Percentiles rank a stretch among this genome's conserved stretches.
Conservation (phyloP, 306 rosid species). For the Rosa multiflora region DNA sequence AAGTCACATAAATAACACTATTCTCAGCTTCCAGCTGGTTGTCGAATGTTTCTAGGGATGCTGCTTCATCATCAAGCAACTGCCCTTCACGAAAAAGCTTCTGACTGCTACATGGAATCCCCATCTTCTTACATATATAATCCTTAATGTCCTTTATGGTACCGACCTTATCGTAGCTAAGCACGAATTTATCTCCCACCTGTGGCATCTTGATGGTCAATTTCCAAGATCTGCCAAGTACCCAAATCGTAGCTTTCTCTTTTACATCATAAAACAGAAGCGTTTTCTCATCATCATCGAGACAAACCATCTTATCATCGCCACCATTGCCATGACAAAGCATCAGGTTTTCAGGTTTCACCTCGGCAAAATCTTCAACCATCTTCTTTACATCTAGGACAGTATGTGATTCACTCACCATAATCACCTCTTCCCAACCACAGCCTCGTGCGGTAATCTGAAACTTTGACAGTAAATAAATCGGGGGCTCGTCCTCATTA, state of each 20-base stretch:
- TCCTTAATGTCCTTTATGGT: not conserved
- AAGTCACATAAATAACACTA: not conserved
- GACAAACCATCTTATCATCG: not conserved
- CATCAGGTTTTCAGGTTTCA: not conserved
- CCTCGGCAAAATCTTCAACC: not conserved
- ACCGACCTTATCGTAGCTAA: not conserved
- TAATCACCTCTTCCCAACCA: conserved; percentile 3
- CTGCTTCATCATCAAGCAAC: not conserved
- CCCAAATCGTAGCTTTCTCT: conserved; percentile 7
- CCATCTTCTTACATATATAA: not conserved
- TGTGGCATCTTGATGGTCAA: not conserved
- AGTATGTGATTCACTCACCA: not conserved
- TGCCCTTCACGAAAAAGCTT: not conserved
- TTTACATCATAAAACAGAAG: not conserved
- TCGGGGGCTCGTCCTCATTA: not conserved
- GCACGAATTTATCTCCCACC: not conserved
- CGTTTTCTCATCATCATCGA: conserved; percentile 5
- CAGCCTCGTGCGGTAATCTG: not conserved
- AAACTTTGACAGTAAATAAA: not conserved
- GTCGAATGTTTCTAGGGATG: not conserved
- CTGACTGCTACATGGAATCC: conserved; percentile 4
- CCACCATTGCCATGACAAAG: not conserved
- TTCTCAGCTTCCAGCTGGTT: not conserved
- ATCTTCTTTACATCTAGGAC: not conserved
- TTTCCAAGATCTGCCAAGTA: not conserved